Percentiles rank a stretch among this genome's conserved stretches.
phyloP scores from a whole-genome alignment of 2,329 filamentous ascomycete genomes.

The Cytospora piceae region DNA sequence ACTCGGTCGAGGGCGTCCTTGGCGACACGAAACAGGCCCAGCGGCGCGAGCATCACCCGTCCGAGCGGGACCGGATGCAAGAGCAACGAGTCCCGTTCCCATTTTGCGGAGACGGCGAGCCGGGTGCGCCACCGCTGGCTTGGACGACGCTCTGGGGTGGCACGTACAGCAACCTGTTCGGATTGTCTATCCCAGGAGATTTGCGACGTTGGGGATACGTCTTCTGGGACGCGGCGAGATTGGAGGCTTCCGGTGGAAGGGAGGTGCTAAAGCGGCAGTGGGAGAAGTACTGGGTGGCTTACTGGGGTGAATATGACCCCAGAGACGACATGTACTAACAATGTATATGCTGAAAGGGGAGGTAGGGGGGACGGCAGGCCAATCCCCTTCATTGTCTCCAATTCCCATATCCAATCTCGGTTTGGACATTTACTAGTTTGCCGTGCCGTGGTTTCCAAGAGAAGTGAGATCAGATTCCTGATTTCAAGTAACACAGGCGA shows the following conservation, averaged over 20 bases:
- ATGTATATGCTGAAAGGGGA: too few species aligned
- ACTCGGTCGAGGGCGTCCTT: neutral
- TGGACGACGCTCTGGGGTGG: conserved; percentile 30
- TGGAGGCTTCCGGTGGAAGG: conserved; percentile 3
- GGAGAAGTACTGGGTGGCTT: too few species aligned
- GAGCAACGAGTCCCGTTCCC: conserved; percentile 13
- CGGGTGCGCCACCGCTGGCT: conserved; percentile 24
- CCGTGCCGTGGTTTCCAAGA: too few species aligned
- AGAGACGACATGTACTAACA: too few species aligned
- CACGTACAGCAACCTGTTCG: conserved; percentile 29
- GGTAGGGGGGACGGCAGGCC: too few species aligned
- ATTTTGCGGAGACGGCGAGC: conserved; percentile 20
- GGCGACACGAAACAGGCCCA: neutral
- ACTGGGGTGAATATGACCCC: neutral
- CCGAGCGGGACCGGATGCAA: conserved; percentile 13
- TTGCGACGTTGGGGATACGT: conserved; percentile 32
- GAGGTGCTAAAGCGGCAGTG: conserved; percentile 13
- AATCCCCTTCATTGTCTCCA: too few species aligned
- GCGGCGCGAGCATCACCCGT: neutral
- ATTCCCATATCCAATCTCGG: too few species aligned
- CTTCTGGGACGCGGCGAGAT: conserved; percentile 33
- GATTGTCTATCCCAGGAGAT: conserved; percentile 24
- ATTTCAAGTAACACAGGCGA: too few species aligned
- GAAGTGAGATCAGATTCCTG: too few species aligned
- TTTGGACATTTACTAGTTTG: too few species aligned